phyloP scores from a whole-genome alignment of 2,329 filamentous ascomycete genomes.

The Penicillium sp. region DNA sequence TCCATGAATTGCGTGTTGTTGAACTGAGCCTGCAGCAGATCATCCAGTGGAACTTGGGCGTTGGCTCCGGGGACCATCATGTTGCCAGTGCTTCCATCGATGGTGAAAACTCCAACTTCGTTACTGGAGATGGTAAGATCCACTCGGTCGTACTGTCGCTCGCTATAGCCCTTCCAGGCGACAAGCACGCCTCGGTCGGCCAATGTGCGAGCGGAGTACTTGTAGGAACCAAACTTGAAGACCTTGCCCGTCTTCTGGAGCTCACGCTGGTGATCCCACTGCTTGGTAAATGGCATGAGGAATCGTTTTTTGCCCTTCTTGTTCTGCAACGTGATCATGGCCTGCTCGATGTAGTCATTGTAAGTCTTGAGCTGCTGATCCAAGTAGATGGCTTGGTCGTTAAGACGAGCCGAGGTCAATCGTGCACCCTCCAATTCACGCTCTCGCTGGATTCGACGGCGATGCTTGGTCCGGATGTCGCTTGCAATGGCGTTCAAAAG shows the following conservation, averaged over 20 bases:
- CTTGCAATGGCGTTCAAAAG: slow-evolving; percentile 96
- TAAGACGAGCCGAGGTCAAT: slow-evolving; percentile 50
- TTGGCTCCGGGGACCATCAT: slow-evolving; percentile 96
- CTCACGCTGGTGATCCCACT: slow-evolving; percentile 98
- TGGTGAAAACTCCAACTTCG: slow-evolving; percentile 87
- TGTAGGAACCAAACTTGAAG: slow-evolving; percentile 97
- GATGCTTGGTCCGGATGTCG: slow-evolving; percentile 96
- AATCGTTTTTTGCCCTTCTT: slow-evolving; percentile 96
- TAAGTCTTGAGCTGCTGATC: slow-evolving; percentile 96
- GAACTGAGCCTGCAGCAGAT: slow-evolving; percentile 93
- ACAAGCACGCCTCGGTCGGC: slow-evolving; percentile 94
- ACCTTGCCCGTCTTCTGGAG: slow-evolving; percentile 88
- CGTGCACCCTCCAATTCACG: slow-evolving; percentile 73
- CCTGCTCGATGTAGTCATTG: slow-evolving; percentile 98
- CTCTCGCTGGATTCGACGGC: slow-evolving; percentile 85
- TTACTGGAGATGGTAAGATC: slow-evolving; percentile 95
- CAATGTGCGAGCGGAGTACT: slow-evolving; percentile 88
- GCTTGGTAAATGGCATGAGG: slow-evolving; percentile 93
- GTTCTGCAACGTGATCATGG: slow-evolving; percentile 94
- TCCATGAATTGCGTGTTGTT: slow-evolving; percentile 96
- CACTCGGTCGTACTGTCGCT: slow-evolving; percentile 85
- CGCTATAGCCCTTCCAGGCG: slow-evolving; percentile 79
- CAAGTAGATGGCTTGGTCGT: slow-evolving; percentile 76
- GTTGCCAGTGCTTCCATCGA: slow-evolving; percentile 86
- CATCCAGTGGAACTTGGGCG: slow-evolving; percentile 85